These are phyloP conservation scores for Malus asiatica DNA, from an alignment of 306 rosid genomes.

Conservation along the genomic window DNA sequence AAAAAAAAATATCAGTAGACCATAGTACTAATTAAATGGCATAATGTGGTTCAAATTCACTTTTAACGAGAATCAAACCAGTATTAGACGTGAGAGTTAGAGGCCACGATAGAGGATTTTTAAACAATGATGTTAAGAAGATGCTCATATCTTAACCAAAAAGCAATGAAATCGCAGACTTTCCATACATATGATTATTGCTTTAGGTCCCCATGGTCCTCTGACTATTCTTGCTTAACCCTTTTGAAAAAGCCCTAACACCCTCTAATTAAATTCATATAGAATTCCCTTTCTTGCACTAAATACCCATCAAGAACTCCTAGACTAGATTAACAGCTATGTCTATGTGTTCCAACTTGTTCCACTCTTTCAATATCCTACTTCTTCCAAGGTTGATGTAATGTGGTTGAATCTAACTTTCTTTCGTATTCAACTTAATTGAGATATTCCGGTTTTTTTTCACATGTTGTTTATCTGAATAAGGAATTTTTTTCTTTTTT, in stretches of 20 bases:
- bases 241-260: constrained; percentile 59
- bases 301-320: neutral
- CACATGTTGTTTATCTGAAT: neutral
- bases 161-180: constrained; percentile 59
- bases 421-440: neutral
- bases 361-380: neutral
- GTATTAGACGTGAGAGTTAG: constrained; percentile 5
- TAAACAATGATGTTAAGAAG: constrained; percentile 3
- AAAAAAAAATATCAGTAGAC: no score
- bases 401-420: neutral
- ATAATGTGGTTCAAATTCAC: no score
- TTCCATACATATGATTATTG: constrained; percentile 49
- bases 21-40: no score
- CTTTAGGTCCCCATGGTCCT: constrained; percentile 33
- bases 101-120: neutral
- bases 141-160: constrained; percentile 37
- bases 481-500: neutral
- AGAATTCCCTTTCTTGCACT: neutral
- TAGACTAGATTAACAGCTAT: neutral
- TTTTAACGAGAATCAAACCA: no score
- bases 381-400: neutral
- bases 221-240: constrained; percentile 57
- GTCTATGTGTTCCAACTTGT: neutral
- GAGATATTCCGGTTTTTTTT: neutral
- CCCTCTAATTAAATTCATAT: constrained; percentile 36